Evolutionary conservation across 106 monocot species (phyloP).

Genomic region (Platanthera zijinensis): DNA sequence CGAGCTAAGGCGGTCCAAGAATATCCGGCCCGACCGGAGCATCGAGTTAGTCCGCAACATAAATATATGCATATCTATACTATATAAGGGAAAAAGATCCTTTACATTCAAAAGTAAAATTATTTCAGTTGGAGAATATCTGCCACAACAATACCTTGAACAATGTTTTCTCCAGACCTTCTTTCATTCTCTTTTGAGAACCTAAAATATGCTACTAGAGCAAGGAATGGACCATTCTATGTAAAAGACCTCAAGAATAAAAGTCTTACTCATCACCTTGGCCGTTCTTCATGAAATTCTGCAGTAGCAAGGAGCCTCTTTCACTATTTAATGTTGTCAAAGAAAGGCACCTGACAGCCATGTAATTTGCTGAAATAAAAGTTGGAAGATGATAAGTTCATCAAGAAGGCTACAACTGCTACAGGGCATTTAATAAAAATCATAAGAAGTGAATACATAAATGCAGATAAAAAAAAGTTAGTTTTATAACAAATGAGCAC

Average conservation of each 20-base stretch:
- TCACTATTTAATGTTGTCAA: slow-evolving; percentile 78
- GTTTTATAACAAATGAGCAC: no score
- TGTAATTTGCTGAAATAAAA: slow-evolving; percentile 80
- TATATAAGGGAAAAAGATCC: no score
- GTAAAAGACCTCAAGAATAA: not conserved
- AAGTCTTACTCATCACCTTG: slow-evolving; percentile 42
- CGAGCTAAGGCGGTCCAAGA: no score
- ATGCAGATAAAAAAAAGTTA: not conserved
- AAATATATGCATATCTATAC: no score
- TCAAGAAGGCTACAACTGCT: not conserved
- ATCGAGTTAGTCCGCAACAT: no score
- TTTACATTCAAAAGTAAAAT: not conserved
- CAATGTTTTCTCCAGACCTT: not conserved
- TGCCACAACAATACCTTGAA: not conserved
- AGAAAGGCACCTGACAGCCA: slow-evolving; percentile 82
- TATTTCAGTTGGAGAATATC: not conserved
- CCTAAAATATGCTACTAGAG: not conserved
- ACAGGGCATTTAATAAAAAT: not conserved
- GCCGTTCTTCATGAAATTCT: slow-evolving; percentile 65
- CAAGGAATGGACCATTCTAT: not conserved
- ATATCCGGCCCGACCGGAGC: no score
- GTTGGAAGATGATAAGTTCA: not conserved
- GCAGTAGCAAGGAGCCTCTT: slow-evolving; percentile 66
- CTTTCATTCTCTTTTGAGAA: not conserved
- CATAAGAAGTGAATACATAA: not conserved